Conservation (phyloP, 768 basidiomycete genomes). For the Leccinum sublutescens region DNA sequence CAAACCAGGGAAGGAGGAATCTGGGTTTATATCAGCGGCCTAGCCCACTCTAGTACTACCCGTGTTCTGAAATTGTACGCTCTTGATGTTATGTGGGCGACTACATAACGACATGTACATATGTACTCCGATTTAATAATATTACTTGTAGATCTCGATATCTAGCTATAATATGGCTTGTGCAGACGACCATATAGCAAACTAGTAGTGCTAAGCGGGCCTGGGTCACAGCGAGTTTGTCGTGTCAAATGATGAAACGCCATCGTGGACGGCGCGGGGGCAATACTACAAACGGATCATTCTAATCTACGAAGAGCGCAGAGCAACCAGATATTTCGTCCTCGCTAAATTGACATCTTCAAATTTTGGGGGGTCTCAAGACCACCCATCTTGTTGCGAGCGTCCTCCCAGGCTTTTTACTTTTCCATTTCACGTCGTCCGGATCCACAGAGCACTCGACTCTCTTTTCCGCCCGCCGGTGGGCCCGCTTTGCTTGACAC, state of each 20-base stretch:
- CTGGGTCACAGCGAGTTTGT: not conserved
- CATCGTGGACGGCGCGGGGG: not conserved
- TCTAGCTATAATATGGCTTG: not conserved
- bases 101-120: not conserved
- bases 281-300: not conserved
- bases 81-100: no score
- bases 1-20: no score
- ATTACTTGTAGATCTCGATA: not conserved
- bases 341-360: constrained; percentile 7
- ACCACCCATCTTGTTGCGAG: constrained; percentile 20
- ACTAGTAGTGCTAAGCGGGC: not conserved
- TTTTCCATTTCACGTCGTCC: not conserved
- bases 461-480: not conserved
- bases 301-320: constrained; percentile 1
- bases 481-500: not conserved
- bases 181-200: not conserved
- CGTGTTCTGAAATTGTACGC: no score
- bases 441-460: not conserved
- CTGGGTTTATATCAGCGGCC: no score
- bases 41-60: no score
- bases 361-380: constrained; percentile 23
- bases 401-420: constrained; percentile 2
- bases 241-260: not conserved
- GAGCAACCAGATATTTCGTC: constrained; percentile 10
- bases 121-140: not conserved